Base-by-base conservation (phyloP, 1,284 basidiomycete genomes). In the Stygiomarasmius scandens region DNA sequence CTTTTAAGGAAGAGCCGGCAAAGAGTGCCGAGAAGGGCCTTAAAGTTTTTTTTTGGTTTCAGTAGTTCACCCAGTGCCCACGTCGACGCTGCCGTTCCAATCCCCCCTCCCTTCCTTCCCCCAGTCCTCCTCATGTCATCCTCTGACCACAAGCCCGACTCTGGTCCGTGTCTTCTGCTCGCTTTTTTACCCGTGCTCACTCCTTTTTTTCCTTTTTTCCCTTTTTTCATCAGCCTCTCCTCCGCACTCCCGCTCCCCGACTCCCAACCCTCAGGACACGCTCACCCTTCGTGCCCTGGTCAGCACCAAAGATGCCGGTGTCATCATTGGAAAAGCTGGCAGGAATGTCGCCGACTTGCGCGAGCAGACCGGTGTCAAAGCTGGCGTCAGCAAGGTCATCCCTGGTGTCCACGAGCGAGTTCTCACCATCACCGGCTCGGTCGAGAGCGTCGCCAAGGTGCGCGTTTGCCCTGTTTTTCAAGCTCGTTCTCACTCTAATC, bases 331-430 rank as follows among this genome's bases (percentile, higher is more conserved):
- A 67, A 98, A 95, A 71, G 95, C 83, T 59, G 96, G 96, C 60
- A 93, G 95, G 80, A 98, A 98, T 70, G 96, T 98, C 68, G 96
- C 96, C 63, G 92, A 95, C 75, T 85, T 99, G 66, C 87, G 96
- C 63, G 93, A 96, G 67, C 87, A 92, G 70, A 97, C 95, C 49
- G 94, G 93, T 65, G 95, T 97, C 77, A 98, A 96, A 80, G 96
- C 96, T 60, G 96, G 96, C 69, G 96, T 99, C 72, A 95, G 90
- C 84, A 98, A 98, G 77, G 96, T 98, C 78, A 95, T 97, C 60
- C 89, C 89, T 56, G 96, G 96, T 66, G 95, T 99, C 61, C 95
- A 97, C 74, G 96, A 99, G 78, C 92, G 96, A 67, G 95, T 98
- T 67, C 87, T 99, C 71, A 95, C 91, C 68, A 92, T 98, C 73